Conservation (phyloP, 495 filamentous ascomycete species). For the Penicillium turbatum region DNA sequence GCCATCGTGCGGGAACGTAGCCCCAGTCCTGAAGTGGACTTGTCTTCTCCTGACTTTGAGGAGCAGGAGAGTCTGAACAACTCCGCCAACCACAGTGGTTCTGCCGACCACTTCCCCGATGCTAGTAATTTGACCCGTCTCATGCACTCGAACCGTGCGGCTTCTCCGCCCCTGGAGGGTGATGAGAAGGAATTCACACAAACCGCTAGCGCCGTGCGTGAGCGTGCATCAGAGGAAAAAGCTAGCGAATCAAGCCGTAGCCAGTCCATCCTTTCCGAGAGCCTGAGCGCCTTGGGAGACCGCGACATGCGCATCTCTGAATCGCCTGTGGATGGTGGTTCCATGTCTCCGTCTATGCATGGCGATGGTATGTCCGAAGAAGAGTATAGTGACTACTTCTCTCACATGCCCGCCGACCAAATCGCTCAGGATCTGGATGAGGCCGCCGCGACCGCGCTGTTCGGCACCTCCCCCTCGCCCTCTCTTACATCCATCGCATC, state of each 20-base stretch:
- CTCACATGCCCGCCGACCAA: slow-evolving; percentile 28
- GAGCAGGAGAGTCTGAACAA: slow-evolving; percentile 53
- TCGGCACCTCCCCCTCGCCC: slow-evolving; percentile 45
- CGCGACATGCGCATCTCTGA: slow-evolving; percentile 27
- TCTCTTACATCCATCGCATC: slow-evolving; percentile 45
- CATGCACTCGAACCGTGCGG: slow-evolving; percentile 63
- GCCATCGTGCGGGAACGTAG: slow-evolving; percentile 66
- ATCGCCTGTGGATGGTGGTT: slow-evolving; percentile 34
- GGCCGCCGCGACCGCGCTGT: slow-evolving; percentile 36
- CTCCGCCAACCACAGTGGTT: slow-evolving; percentile 46
- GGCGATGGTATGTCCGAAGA: slow-evolving; percentile 36
- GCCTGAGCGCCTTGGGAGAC: slow-evolving; percentile 32
- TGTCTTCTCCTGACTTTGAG: slow-evolving; percentile 83
- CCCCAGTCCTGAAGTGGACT: slow-evolving; percentile 87
- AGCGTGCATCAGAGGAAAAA: slow-evolving; percentile 59
- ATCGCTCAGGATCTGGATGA: slow-evolving; percentile 32
- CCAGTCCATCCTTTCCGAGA: slow-evolving; percentile 36
- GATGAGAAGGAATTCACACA: slow-evolving; percentile 97
- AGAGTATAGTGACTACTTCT: slow-evolving; percentile 42
- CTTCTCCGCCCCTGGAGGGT: slow-evolving; percentile 84
- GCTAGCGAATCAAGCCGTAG: slow-evolving; percentile 32
- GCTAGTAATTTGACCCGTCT: slow-evolving; percentile 36
- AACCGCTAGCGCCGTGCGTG: slow-evolving; percentile 81
- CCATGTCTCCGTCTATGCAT: slow-evolving; percentile 31
- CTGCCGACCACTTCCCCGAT: slow-evolving; percentile 36